phyloP scores from a whole-genome alignment of 2,329 filamentous ascomycete genomes.

The Hirsutella rhossiliensis region DNA sequence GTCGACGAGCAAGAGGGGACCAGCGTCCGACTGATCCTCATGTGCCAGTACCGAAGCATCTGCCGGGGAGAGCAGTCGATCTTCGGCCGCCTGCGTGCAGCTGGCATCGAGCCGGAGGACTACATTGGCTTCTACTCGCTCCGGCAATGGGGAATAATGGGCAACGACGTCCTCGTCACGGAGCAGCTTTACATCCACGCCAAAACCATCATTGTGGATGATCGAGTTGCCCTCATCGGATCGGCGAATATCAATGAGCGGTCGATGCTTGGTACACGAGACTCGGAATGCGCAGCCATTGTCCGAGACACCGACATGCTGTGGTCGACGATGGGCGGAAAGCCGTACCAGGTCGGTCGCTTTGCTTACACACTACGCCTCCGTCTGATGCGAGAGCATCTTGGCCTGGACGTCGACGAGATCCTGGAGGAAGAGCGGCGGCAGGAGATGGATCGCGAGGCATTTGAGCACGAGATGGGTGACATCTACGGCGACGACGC shows the following conservation, averaged over 20 bases:
- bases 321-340: conserved; percentile 79
- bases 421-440: conserved; percentile 69
- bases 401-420: conserved; percentile 90
- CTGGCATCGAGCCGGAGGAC: conserved; percentile 81
- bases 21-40: conserved; percentile 89
- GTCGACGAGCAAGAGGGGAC: conserved; percentile 90
- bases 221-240: conserved; percentile 84
- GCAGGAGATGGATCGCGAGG: conserved; percentile 49
- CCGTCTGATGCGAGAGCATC: conserved; percentile 90
- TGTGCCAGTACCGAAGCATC: conserved; percentile 93
- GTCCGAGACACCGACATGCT: conserved; percentile 91
- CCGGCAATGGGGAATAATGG: conserved; percentile 84
- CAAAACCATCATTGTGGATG: conserved; percentile 93
- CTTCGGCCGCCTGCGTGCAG: conserved; percentile 69
- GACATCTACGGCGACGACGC: conserved; percentile 43
- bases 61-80: conserved; percentile 87
- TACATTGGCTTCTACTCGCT: conserved; percentile 94
- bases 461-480: conserved; percentile 48
- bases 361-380: conserved; percentile 90
- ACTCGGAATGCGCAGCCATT: conserved; percentile 84
- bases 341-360: conserved; percentile 78
- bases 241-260: conserved; percentile 98
- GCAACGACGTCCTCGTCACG: conserved; percentile 72
- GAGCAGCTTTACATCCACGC: conserved; percentile 98
- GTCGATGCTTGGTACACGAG: conserved; percentile 82